Evolutionary conservation across 2,329 filamentous ascomycete genomes (phyloP).

Genomic region (Colletotrichum australisinense): DNA sequence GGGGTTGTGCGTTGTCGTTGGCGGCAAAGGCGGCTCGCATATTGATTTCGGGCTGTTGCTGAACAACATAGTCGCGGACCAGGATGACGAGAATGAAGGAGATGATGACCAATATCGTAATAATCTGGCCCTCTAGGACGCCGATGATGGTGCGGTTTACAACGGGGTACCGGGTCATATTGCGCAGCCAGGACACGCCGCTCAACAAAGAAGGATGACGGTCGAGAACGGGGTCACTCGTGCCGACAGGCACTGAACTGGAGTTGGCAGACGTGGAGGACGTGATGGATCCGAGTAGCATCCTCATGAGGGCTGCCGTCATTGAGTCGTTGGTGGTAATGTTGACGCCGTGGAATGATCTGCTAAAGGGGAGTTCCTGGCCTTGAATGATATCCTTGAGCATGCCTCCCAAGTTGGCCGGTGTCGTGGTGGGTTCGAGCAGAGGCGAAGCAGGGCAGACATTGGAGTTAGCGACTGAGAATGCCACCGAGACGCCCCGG

Average conservation of each 20-base stretch:
- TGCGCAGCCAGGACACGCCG: constrained; percentile 66
- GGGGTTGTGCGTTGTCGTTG: constrained; percentile 24
- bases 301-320: constrained; percentile 45
- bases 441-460: constrained; percentile 51
- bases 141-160: constrained; percentile 85
- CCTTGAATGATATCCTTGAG: constrained; percentile 46
- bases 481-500: constrained; percentile 27
- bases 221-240: constrained; percentile 33
- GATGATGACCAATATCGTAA: constrained; percentile 90
- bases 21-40: constrained; percentile 72
- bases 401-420: constrained; percentile 44
- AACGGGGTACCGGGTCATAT: constrained; percentile 74
- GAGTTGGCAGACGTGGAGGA: constrained; percentile 37
- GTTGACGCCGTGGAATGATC: constrained; percentile 44
- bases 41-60: constrained; percentile 94
- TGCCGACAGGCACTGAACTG: background rate
- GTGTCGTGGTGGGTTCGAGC: constrained; percentile 43
- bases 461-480: constrained; percentile 38
- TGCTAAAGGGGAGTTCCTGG: constrained; percentile 43
- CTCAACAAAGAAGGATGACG: constrained; percentile 62
- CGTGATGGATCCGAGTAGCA: constrained; percentile 42
- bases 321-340: constrained; percentile 46
- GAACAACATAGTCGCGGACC: constrained; percentile 97
- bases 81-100: constrained; percentile 97
- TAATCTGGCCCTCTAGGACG: constrained; percentile 90